phyloP scores from a whole-genome alignment of 352 stramenopile genomes.

The Globisporangium iwayamae region DNA sequence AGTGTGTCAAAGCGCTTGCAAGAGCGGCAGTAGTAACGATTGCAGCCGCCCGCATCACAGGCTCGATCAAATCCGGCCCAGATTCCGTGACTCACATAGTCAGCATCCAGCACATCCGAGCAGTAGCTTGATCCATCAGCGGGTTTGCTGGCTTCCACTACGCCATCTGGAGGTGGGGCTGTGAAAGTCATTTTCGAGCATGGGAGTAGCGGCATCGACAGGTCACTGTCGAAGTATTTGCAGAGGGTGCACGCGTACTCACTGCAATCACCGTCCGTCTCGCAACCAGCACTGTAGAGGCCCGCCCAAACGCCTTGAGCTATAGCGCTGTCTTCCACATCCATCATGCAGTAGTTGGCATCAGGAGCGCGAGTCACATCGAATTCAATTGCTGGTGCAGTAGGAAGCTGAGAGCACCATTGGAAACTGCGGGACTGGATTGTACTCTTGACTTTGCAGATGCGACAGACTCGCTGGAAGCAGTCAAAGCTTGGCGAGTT shows the following conservation, averaged over 20 bases:
- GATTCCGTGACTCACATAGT: background rate
- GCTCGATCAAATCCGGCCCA: conserved; percentile 7
- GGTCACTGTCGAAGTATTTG: conserved; percentile 2
- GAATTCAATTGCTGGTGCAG: background rate
- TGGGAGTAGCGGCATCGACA: background rate
- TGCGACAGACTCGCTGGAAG: conserved; percentile 1
- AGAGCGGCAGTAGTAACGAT: background rate
- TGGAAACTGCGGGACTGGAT: background rate
- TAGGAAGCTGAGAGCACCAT: conserved; percentile 2
- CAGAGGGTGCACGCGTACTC: background rate
- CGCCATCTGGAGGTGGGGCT: background rate
- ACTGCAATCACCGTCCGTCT: background rate
- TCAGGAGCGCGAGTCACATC: background rate
- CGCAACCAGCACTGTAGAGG: background rate
- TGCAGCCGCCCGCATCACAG: background rate
- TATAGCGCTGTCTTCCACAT: background rate
- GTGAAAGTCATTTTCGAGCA: conserved; percentile 5
- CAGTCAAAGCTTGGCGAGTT: conserved; percentile 5
- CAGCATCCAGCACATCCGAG: background rate
- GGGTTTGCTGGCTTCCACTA: background rate
- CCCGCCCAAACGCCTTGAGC: conserved; percentile 1
- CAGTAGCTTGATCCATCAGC: conserved; percentile 4
- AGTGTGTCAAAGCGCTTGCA: conserved; percentile 3
- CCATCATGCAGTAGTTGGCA: conserved; percentile 6
- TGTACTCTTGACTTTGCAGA: conserved; percentile 9